These are phyloP conservation scores for Mortierella sp. DNA, from an alignment of 371 early-diverging fungal genomes.

Conservation along the genomic window DNA sequence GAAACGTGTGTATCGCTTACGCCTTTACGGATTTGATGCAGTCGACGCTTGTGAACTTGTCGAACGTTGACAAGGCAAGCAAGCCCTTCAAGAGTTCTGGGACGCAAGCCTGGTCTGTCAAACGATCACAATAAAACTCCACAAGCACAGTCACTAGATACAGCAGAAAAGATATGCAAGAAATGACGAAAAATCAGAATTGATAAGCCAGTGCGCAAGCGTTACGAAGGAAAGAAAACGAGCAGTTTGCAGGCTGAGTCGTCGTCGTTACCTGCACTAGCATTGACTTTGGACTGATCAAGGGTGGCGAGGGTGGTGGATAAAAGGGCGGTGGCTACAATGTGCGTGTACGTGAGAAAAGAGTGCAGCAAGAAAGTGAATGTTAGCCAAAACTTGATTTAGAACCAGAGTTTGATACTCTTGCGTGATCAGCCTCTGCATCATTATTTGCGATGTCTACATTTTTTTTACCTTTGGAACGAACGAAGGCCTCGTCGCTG, in stretches of 20 bases:
- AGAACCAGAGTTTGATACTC: neutral
- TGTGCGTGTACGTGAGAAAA: neutral
- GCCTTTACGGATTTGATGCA: conserved; percentile 70
- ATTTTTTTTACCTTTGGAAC: conserved; percentile 81
- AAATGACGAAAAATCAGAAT: neutral
- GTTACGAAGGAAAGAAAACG: neutral
- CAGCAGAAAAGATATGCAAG: neutral
- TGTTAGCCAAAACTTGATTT: neutral
- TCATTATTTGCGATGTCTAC: neutral
- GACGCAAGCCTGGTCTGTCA: conserved; percentile 81
- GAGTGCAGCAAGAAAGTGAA: too few relatives aligned
- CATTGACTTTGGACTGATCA: conserved; percentile 56
- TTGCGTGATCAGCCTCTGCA: neutral
- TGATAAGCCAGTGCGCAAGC: conserved; percentile 19
- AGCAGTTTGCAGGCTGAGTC: neutral
- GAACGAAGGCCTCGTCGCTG: conserved; percentile 83
- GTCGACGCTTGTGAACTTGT: conserved; percentile 70
- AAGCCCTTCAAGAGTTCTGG: conserved; percentile 78
- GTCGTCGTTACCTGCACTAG: conserved; percentile 43
- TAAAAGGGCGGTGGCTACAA: conserved; percentile 48
- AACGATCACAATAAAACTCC: conserved; percentile 83
- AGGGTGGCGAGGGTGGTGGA: conserved; percentile 57
- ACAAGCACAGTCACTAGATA: conserved; percentile 73
- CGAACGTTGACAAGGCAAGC: conserved; percentile 68
- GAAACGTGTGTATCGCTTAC: conserved; percentile 42